Evolutionary conservation across 1,139 yeast genomes (phyloP).

Genomic region (Yamadazyma dendronema): DNA sequence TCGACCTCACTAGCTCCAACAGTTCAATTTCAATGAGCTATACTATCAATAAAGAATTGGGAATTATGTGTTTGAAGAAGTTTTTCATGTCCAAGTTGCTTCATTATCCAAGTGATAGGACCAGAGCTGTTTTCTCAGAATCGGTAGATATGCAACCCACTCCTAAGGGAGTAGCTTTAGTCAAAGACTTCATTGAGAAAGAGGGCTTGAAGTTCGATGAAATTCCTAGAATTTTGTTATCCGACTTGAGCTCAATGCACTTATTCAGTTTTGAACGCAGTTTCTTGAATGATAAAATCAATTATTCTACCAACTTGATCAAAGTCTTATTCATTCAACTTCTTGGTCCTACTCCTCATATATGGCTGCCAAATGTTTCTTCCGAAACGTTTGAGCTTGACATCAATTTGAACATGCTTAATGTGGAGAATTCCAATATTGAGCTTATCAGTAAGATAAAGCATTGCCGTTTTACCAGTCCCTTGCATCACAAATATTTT

Average conservation of each 20-base stretch:
- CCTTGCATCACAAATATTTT: conserved; percentile 74
- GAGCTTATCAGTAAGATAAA: not conserved
- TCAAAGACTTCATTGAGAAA: conserved; percentile 57
- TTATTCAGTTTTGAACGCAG: conserved; percentile 70
- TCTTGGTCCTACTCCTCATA: conserved; percentile 67
- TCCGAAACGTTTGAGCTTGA: conserved; percentile 22
- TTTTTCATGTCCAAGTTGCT: conserved; percentile 69
- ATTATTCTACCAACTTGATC: conserved; percentile 65
- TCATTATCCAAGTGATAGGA: conserved; percentile 76
- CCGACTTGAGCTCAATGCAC: conserved; percentile 65
- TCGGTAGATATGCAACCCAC: conserved; percentile 62
- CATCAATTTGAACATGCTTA: conserved; percentile 7
- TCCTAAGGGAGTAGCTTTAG: conserved; percentile 80
- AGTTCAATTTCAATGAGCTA: conserved; percentile 63
- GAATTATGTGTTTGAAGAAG: conserved; percentile 45
- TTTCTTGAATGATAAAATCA: conserved; percentile 55
- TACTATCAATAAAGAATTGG: conserved; percentile 52
- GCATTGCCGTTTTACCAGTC: conserved; percentile 39
- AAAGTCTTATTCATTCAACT: conserved; percentile 60
- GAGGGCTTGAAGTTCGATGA: conserved; percentile 47
- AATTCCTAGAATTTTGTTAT: conserved; percentile 45
- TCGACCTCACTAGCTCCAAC: conserved; percentile 47
- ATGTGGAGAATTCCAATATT: conserved; percentile 1
- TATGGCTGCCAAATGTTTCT: conserved; percentile 57
- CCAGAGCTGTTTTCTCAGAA: conserved; percentile 28